phyloP scores from a whole-genome alignment of 495 filamentous ascomycete genomes.

The Penicillium argentinense region DNA sequence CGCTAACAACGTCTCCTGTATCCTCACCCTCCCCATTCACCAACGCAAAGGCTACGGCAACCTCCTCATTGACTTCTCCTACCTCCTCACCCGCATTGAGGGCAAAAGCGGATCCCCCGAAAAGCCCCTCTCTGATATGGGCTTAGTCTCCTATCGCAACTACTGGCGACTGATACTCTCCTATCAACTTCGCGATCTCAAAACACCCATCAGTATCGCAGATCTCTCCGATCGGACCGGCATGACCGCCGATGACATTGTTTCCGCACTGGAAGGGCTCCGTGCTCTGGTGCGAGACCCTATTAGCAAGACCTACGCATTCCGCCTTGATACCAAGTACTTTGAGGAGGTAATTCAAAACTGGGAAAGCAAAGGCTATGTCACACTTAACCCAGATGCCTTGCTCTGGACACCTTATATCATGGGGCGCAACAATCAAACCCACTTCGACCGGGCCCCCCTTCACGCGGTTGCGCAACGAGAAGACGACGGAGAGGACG shows the following conservation, averaged over 20 bases:
- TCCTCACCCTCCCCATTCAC: constrained; percentile 91
- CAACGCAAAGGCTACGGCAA: constrained; percentile 97
- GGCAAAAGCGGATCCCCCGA: constrained; percentile 94
- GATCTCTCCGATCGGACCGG: constrained; percentile 89
- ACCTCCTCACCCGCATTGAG: constrained; percentile 89
- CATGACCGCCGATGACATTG: constrained; percentile 93
- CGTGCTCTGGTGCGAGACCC: constrained; percentile 89
- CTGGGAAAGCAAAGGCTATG: constrained; percentile 83
- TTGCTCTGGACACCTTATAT: constrained; percentile 97
- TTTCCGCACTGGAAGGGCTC: constrained; percentile 86
- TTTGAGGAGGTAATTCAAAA: constrained; percentile 81
- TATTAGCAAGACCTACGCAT: constrained; percentile 79
- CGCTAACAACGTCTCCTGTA: constrained; percentile 96
- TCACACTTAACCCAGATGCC: constrained; percentile 76
- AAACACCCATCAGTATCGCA: constrained; percentile 66
- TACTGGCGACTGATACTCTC: constrained; percentile 93
- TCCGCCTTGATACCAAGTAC: constrained; percentile 79
- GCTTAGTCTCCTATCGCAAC: constrained; percentile 91
- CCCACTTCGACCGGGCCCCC: constrained; percentile 79
- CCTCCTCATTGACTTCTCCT: constrained; percentile 96
- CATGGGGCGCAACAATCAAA: constrained; percentile 84
- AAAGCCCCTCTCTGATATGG: constrained; percentile 97
- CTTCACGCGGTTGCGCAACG: constrained; percentile 85
- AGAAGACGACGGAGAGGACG: constrained; percentile 64
- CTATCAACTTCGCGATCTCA: constrained; percentile 69